These are phyloP conservation scores for Hibiscus trionum DNA, from an alignment of 345 rosid genomes.

Conservation along the genomic window DNA sequence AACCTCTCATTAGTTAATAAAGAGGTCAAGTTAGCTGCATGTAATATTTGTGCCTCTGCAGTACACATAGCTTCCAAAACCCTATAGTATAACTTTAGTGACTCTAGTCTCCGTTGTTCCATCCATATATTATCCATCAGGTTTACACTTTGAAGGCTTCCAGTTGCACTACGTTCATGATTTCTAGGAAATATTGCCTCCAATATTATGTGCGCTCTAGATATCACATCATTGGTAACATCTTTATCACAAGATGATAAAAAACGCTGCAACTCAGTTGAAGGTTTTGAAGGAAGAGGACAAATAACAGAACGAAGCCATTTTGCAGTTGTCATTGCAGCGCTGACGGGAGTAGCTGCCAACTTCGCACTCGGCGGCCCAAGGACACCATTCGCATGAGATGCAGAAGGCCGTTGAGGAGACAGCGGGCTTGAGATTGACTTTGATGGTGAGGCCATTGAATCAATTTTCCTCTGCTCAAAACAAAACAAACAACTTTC, in stretches of 20 bases:
- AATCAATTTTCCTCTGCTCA: constrained; percentile 64
- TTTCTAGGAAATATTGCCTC: constrained; percentile 92
- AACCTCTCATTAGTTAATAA: constrained; percentile 91
- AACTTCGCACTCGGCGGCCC: constrained; percentile 39
- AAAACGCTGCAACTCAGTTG: constrained; percentile 59
- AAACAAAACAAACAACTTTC: constrained; percentile 3
- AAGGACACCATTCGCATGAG: constrained; percentile 49
- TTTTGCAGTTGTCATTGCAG: constrained; percentile 96
- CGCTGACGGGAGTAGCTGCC: constrained; percentile 79
- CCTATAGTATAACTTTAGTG: constrained; percentile 79
- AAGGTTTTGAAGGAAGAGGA: constrained; percentile 73
- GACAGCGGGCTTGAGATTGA: constrained; percentile 75
- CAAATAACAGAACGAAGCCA: constrained; percentile 87
- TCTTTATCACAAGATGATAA: constrained; percentile 75
- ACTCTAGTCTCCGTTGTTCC: constrained; percentile 80
- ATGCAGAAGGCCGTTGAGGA: constrained; percentile 64
- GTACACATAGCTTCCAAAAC: constrained; percentile 94
- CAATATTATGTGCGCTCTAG: constrained; percentile 76
- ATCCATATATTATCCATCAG: constrained; percentile 96
- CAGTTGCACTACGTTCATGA: constrained; percentile 53
- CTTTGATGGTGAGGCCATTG: constrained; percentile 73
- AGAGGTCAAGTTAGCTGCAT: constrained; percentile 75
- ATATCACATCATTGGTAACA: constrained; percentile 64
- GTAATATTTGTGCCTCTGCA: constrained; percentile 81
- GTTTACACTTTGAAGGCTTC: constrained; percentile 59